These are phyloP conservation scores for Oropetium thomaeum DNA, from an alignment of 176 grass and related monocot species.

Conservation along the genomic window DNA sequence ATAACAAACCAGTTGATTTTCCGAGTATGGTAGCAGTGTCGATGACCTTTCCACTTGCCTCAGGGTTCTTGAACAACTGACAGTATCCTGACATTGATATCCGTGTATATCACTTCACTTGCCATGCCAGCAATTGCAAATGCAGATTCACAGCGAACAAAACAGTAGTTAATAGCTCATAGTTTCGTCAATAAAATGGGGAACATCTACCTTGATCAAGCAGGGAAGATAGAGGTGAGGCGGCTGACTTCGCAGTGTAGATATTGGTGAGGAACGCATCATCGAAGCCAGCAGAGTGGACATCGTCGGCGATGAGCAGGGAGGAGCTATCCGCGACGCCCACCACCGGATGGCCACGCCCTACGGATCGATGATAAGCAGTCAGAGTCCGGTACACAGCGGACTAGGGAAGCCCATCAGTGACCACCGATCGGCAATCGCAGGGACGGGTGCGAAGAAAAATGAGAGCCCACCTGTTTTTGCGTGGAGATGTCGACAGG, in stretches of 20 bases:
- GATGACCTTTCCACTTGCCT: conserved; percentile 47
- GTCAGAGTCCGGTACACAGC: not conserved
- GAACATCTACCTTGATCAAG: conserved; percentile 37
- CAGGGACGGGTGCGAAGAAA: not conserved
- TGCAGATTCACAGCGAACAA: not conserved
- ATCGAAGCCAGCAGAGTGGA: conserved; percentile 50
- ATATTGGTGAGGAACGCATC: conserved; percentile 63
- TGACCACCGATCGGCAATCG: not conserved
- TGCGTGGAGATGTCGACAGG: conserved; percentile 66
- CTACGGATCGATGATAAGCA: conserved; percentile 18
- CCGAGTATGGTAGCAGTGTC: conserved; percentile 54
- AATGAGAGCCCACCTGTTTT: conserved; percentile 33
- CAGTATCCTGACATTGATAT: conserved; percentile 58
- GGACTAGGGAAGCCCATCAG: not conserved
- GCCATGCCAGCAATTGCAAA: not conserved
- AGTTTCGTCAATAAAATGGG: not conserved
- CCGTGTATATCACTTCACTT: not conserved
- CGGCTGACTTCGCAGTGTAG: conserved; percentile 62
- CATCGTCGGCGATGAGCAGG: conserved; percentile 61
- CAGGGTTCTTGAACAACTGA: conserved; percentile 53
- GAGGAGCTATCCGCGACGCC: conserved; percentile 75
- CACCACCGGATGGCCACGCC: conserved; percentile 71
- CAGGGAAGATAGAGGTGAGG: conserved; percentile 61
- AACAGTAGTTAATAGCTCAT: not conserved
- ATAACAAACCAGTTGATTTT: conserved; percentile 59